Base-by-base conservation (phyloP, 805 yeast species). In the Cyberlindnera bimundalis region DNA sequence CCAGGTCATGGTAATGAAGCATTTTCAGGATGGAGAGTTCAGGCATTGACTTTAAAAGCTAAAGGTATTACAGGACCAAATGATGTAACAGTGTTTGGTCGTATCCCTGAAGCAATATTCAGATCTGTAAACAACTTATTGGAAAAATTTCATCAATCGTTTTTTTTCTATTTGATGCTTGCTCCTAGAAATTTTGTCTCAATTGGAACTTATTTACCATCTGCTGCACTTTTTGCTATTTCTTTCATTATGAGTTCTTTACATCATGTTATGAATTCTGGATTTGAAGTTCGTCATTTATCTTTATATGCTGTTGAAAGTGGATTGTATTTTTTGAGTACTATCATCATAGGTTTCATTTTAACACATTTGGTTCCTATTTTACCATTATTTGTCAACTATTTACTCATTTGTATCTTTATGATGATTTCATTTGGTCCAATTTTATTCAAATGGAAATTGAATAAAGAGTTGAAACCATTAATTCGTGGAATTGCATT, bases 101-200 rank as follows among this genome's bases (percentile, higher is more conserved):
- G 98, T 59, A 73, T 91, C 3, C 76, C 88, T 15, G 99, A 93
- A 63, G 87, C 95, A 3, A 68, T 84, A 8, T 81, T 90, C 58
- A 75, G 99, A 46, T 81, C 96, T 0, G 84, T 93, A 27, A 93
- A 93, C 66, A 93, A 93, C 59, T 70, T 93, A 51, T 68, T 91
- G 28, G 99, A 93, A 61, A 95, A 91, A 60, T 91, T 91, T 64
- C 99, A 93, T 63, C 99, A 93, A 64, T 87, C 96, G 1, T 93
- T 89, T 56, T 93, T 93, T 70, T 93, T 90, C 58, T 93, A 91
- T 65, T 71, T 91, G 50, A 60, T 93, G 64, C 62, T 93, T 36
- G 76, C 87, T 0, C 95, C 97, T 18, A 67, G 73, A 42, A 62
- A 74, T 43, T 93, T 93, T 66, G 96, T 93, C 14, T 87, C 96